Base-by-base conservation (phyloP, 495 filamentous ascomycete genomes). In the Penicillium malachiteum region DNA sequence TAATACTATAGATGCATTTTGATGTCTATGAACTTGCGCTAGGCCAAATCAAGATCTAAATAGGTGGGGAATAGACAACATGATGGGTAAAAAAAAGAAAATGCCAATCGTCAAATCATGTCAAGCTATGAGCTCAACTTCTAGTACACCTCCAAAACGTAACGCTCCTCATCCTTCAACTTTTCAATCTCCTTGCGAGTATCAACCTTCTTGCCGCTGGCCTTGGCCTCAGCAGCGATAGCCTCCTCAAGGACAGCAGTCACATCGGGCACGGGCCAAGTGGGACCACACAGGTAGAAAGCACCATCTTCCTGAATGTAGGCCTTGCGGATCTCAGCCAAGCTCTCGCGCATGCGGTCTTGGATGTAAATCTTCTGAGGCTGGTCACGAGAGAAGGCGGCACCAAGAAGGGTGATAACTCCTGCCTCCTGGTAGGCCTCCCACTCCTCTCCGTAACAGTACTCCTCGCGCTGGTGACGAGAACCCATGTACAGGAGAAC, bases 331-430 rank as follows among this genome's bases (percentile, higher is more conserved):
- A 98, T 91, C 49, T 96, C 89, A n/a, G 73, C 71, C 35, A 97
- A 71, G 2, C 86, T 88, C 80, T 97, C 81, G 52, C 94, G 83
- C 94, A 98, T 97, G 58, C 92, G 86, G 66, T 97, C 94, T 78
- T 98, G 94, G 68, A 98, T 98, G 67, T 98, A 98, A 56, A 98
- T 96, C 86, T 98, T 98, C 81, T 97, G 81, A 16, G 88, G 85
- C 82, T 98, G 94, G 67, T 98, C 94, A 62, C 94, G 87, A 48
- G 90, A 96, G 83, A 98, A 98, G 13, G 94, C 94, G 43, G 90
- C 84, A 21, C 95, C 95, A 17, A 98, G 84, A 32, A 96, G 81
- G 5, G 95, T 97, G 71, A 98, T 90, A 60, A 98, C 87, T 52
- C 94, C 94, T 1, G 95, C 91, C 51, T 91, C 91, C 69, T 93